A percentile compares a stretch with the other conserved stretches of the same genome.
Conservation (phyloP, 2,329 filamentous ascomycete genomes). For the Pseudogymnoascus sp. region DNA sequence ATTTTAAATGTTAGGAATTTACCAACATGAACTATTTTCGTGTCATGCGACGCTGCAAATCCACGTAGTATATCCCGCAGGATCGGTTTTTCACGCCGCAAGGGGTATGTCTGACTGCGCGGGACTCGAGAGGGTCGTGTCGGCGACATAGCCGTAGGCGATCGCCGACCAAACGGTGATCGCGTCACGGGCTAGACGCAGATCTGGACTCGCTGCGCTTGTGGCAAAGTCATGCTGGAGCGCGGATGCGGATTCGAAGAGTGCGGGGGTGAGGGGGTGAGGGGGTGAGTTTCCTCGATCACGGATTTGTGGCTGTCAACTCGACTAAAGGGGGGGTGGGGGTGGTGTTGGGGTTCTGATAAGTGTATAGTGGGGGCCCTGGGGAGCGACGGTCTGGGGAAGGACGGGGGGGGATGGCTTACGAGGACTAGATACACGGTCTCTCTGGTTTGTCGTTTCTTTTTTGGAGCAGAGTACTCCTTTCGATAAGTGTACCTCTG, state of each 20-base stretch:
- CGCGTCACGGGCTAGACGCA: neutral
- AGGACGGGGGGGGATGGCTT: neutral
- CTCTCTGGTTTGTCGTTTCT: neutral
- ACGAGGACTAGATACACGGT: neutral
- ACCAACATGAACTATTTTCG: neutral
- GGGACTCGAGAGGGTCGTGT: neutral
- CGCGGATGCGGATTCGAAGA: neutral
- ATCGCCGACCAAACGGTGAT: neutral
- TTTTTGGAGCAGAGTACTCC: neutral
- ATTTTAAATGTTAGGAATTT: neutral
- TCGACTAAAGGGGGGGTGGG: neutral
- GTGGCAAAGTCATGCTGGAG: neutral
- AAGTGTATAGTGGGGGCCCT: neutral
- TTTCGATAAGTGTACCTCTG: neutral
- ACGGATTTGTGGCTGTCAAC: neutral
- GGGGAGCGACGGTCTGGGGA: neutral
- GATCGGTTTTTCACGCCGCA: neutral
- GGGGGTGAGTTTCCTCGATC: neutral
- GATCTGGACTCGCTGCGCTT: neutral
- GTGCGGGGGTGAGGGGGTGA: neutral
- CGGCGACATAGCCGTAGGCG: neutral
- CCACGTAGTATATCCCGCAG: neutral
- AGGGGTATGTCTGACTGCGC: neutral
- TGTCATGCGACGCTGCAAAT: neutral
- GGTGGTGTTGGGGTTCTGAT: neutral